Evolutionary conservation across 495 filamentous ascomycete genomes (phyloP).

Genomic region (Lasiosphaeria miniovina): DNA sequence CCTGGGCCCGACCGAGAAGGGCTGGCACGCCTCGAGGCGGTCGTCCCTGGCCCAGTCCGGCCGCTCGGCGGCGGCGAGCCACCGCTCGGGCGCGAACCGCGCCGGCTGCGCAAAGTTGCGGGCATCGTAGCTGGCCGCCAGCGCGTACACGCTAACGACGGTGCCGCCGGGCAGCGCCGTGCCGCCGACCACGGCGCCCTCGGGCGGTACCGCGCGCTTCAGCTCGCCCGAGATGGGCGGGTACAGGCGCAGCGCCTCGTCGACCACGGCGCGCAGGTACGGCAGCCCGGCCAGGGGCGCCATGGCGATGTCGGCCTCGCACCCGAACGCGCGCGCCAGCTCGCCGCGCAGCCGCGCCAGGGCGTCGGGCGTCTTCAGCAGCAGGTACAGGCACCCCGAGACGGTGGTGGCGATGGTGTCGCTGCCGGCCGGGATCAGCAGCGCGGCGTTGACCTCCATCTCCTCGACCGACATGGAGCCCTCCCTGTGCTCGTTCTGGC

Average conservation of each 20-base stretch:
- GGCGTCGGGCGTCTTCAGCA: constrained; percentile 39
- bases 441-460: constrained; percentile 42
- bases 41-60: constrained; percentile 35
- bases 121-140: constrained; percentile 21
- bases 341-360: constrained; percentile 39
- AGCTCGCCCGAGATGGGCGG: constrained; percentile 30
- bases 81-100: constrained; percentile 44
- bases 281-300: constrained; percentile 31
- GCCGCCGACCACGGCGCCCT: constrained; percentile 30
- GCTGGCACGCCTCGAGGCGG: constrained; percentile 42
- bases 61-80: constrained; percentile 37
- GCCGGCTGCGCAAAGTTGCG: constrained; percentile 15
- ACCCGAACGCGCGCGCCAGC: constrained; percentile 41
- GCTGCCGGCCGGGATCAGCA: constrained; percentile 42
- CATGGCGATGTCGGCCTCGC: constrained; percentile 46
- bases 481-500: constrained; percentile 17
- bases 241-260: constrained; percentile 44
- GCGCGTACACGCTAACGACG: constrained; percentile 30
- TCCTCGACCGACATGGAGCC: constrained; percentile 10
- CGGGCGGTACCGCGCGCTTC: constrained; percentile 26
- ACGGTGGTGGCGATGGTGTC: constrained; percentile 55
- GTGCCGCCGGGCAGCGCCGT: constrained; percentile 25
- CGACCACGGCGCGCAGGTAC: constrained; percentile 45
- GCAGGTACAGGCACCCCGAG: constrained; percentile 46
- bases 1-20: constrained; percentile 53